Evolutionary conservation across 371 early-diverging fungal genomes (phyloP).

Genomic region (Mortierella sp.): DNA sequence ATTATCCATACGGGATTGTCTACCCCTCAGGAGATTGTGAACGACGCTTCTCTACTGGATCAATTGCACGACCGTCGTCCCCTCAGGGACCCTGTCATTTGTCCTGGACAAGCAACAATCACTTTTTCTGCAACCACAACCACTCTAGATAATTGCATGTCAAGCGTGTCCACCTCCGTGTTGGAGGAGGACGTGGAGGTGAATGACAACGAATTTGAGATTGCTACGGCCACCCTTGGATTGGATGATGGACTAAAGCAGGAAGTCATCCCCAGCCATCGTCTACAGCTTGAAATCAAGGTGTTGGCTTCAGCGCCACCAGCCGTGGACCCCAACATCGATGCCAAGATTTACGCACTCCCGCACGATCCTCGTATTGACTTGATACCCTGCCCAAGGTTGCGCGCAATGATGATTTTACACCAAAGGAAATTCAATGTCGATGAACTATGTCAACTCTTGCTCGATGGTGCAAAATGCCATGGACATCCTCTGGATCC

Average conservation of each 20-base stretch:
- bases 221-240: conserved; percentile 32
- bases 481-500: conserved; percentile 70
- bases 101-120: conserved; percentile 22
- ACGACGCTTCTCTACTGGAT: conserved; percentile 30
- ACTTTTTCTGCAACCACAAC: too few relatives aligned
- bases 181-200: too few relatives aligned
- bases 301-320: conserved; percentile 49
- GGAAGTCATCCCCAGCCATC: conserved; percentile 26
- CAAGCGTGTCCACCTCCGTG: too few relatives aligned
- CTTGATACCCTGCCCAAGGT: conserved; percentile 64
- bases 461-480: conserved; percentile 61
- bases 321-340: conserved; percentile 42
- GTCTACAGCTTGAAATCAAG: conserved; percentile 43
- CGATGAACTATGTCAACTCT: conserved; percentile 64
- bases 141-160: too few relatives aligned
- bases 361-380: conserved; percentile 72
- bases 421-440: conserved; percentile 66
- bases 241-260: conserved; percentile 44
- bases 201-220: conserved; percentile 27
- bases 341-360: conserved; percentile 56
- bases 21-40: conserved; percentile 45
- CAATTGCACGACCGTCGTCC: conserved; percentile 25
- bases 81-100: conserved; percentile 30
- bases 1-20: conserved; percentile 23
- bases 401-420: conserved; percentile 70